Evolutionary conservation across 2,329 filamentous ascomycete species (phyloP).

Genomic region (Chaetomiaceae sp.): DNA sequence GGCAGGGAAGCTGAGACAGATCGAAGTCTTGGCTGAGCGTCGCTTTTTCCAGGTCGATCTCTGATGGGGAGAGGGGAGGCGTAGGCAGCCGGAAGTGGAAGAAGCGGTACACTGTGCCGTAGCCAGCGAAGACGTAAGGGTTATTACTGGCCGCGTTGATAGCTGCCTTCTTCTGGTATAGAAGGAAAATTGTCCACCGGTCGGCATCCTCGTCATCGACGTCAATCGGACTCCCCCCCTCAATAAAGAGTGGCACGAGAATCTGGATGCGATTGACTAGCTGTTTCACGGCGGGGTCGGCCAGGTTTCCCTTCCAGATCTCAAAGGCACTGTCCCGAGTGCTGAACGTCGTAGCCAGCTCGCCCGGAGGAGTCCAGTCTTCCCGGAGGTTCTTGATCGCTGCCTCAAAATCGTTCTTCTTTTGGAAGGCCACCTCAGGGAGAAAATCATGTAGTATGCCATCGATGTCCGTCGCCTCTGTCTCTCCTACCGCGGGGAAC

Average conservation of each 20-base stretch:
- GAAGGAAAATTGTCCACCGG: conserved; percentile 88
- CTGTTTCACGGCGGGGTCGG: conserved; percentile 63
- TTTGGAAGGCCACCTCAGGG: conserved; percentile 66
- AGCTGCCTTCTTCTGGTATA: conserved; percentile 62
- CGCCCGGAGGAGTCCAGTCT: conserved; percentile 69
- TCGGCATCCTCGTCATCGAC: conserved; percentile 67
- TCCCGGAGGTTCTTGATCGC: conserved; percentile 45
- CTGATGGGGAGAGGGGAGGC: conserved; percentile 38
- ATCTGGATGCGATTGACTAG: conserved; percentile 80
- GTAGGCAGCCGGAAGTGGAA: conserved; percentile 56
- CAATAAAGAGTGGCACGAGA: conserved; percentile 81
- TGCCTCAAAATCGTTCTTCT: conserved; percentile 56
- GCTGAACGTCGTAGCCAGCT: conserved; percentile 61
- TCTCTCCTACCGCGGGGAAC: conserved; percentile 63
- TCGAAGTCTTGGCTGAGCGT: conserved; percentile 45
- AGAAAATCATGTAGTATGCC: conserved; percentile 61
- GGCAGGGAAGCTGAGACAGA: conserved; percentile 64
- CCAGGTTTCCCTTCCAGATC: conserved; percentile 75
- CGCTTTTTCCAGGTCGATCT: conserved; percentile 35
- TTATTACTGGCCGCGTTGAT: conserved; percentile 41
- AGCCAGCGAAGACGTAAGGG: conserved; percentile 81
- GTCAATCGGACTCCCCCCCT: conserved; percentile 75
- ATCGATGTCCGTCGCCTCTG: conserved; percentile 64
- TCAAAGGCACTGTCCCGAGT: conserved; percentile 65
- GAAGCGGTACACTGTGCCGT: conserved; percentile 85